Conservation (phyloP, 2,329 filamentous ascomycete genomes). For the Monilinia vaccinii-corymbosi region DNA sequence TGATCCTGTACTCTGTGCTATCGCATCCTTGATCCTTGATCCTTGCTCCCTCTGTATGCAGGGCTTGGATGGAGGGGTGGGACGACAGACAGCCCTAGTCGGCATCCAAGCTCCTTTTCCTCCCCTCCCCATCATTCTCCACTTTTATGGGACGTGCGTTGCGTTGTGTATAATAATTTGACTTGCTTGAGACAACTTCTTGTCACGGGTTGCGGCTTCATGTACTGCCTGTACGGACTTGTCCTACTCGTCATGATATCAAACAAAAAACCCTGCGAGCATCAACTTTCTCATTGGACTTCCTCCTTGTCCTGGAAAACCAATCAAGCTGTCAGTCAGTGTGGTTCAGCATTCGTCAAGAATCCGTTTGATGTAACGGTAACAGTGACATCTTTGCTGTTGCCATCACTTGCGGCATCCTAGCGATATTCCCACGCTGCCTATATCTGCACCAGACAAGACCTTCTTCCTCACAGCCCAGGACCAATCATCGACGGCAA, state of each 20-base stretch:
- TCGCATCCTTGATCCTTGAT: too few relatives aligned
- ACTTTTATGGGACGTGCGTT: background rate
- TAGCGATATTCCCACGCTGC: background rate
- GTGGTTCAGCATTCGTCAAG: conserved; percentile 2
- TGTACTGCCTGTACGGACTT: background rate
- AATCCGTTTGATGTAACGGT: background rate
- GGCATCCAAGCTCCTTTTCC: conserved; percentile 1
- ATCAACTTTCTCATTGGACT: background rate
- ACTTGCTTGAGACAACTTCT: background rate
- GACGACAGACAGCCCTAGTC: background rate
- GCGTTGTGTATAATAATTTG: background rate
- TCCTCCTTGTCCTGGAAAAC: background rate
- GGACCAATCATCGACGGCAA: background rate
- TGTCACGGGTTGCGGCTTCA: background rate
- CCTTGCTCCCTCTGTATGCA: too few relatives aligned
- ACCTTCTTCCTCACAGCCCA: too few relatives aligned
- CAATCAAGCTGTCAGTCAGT: background rate
- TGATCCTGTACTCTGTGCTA: too few relatives aligned
- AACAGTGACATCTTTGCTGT: background rate
- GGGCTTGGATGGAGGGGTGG: too few relatives aligned
- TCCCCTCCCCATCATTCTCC: too few relatives aligned
- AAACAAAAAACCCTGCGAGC: background rate
- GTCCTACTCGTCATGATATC: too few relatives aligned
- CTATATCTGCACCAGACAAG: background rate
- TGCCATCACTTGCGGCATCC: conserved; percentile 7